Evolutionary conservation across 805 yeast species (phyloP).

Genomic region (Monosporozyma yasuniensis): DNA sequence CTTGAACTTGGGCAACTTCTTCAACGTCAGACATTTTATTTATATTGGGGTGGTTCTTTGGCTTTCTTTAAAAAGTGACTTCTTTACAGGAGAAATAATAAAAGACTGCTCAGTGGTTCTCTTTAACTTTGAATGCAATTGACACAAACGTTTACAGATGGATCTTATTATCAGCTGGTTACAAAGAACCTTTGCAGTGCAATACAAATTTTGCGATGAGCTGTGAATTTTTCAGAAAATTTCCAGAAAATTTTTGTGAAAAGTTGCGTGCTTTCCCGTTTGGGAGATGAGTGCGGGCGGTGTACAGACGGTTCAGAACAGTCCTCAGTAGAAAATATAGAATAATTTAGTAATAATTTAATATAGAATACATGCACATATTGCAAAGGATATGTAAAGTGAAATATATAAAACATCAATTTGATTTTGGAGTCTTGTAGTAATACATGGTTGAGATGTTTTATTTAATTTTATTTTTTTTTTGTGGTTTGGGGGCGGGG

Average conservation of each 20-base stretch:
- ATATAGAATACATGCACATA: background rate
- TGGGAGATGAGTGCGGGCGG: too few species aligned
- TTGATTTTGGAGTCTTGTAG: too few species aligned
- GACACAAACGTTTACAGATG: background rate
- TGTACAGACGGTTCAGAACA: background rate
- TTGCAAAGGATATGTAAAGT: background rate
- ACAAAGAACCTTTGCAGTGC: too few species aligned
- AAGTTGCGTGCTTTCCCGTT: too few species aligned
- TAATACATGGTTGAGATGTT: background rate
- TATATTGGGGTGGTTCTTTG: slow-evolving; percentile 1
- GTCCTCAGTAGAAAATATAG: background rate
- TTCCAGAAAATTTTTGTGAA: background rate
- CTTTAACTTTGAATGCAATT: background rate
- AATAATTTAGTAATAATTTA: background rate
- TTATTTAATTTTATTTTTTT: too few species aligned
- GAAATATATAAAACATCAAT: too few species aligned
- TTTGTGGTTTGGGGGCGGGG: background rate
- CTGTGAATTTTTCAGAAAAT: background rate
- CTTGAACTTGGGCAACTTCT: slow-evolving; percentile 85
- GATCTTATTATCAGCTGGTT: background rate
- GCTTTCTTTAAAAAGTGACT: slow-evolving; percentile 38
- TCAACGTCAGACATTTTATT: slow-evolving; percentile 23
- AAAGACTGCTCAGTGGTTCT: slow-evolving; percentile 48
- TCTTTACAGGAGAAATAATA: slow-evolving; percentile 48
- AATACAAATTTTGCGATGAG: background rate